Conservation (phyloP, 2,329 filamentous ascomycete species). For the Fusarium pseudograminearum region DNA sequence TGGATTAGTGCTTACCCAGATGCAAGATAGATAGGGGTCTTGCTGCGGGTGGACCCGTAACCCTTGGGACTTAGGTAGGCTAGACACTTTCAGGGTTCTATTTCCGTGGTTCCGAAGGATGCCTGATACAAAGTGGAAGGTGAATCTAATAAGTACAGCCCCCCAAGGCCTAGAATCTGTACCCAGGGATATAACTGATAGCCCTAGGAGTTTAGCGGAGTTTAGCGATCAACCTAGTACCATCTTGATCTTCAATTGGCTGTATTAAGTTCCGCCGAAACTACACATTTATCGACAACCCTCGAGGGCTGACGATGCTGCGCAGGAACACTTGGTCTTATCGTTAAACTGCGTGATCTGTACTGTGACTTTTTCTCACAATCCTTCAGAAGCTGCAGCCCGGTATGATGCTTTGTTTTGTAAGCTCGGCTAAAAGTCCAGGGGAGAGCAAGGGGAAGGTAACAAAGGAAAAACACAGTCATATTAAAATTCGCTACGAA, state of each 20-base stretch:
- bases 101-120: not conserved
- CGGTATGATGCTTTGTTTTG: not conserved
- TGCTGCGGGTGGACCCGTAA: not conserved
- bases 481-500: not conserved
- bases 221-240: not conserved
- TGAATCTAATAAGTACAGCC: not conserved
- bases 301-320: not conserved
- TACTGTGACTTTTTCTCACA: not conserved
- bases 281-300: not conserved
- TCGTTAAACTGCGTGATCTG: not conserved
- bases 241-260: not conserved
- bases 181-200: not conserved
- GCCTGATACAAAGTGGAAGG: not conserved
- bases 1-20: not conserved
- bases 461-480: not conserved
- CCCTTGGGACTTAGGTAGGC: not conserved
- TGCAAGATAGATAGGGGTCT: not conserved
- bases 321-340: not conserved
- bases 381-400: not conserved
- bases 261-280: not conserved
- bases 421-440: not conserved
- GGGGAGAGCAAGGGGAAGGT: not conserved
- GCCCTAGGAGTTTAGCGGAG: too few species aligned
- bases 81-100: not conserved
- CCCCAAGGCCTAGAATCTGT: not conserved